Evolutionary conservation across 257 asterid genomes (phyloP).

Genomic region (Handroanthus guayacan): DNA sequence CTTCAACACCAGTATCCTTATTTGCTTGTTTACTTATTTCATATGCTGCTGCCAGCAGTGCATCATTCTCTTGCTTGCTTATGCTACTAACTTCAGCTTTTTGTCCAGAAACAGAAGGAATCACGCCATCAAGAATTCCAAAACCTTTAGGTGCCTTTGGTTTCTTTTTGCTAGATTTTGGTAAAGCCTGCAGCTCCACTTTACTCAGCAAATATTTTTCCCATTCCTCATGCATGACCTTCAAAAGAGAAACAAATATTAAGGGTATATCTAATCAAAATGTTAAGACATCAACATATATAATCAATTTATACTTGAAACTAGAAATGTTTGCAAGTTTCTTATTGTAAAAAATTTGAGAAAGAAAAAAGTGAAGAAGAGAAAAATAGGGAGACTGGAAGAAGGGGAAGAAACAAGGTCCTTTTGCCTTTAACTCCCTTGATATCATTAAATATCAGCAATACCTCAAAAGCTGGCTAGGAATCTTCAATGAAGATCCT

Average conservation of each 20-base stretch:
- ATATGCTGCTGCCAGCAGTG: constrained; percentile 81
- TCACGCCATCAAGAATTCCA: constrained; percentile 86
- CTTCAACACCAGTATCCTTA: constrained; percentile 48
- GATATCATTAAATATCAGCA: not conserved
- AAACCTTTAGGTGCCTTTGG: constrained; percentile 83
- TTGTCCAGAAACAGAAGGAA: constrained; percentile 68
- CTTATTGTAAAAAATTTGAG: not conserved
- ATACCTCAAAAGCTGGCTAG: not conserved
- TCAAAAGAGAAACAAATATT: constrained; percentile 28
- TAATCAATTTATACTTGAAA: too few relatives aligned
- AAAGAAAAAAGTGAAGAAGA: not conserved
- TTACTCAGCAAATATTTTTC: constrained; percentile 90
- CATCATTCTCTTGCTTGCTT: constrained; percentile 89
- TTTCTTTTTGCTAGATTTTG: constrained; percentile 80
- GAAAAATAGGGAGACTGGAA: not conserved
- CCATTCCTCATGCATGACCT: constrained; percentile 97
- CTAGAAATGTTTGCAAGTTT: not conserved
- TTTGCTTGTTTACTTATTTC: constrained; percentile 64
- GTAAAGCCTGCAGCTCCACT: constrained; percentile 89
- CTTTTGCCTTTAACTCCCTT: not conserved
- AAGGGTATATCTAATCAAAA: constrained; percentile 23
- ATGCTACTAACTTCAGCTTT: constrained; percentile 79
- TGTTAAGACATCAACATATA: too few relatives aligned
- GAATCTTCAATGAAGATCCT: not conserved
- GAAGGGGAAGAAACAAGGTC: not conserved